A percentile compares a stretch with the other conserved stretches of the same genome.
These are phyloP conservation scores for Francoa sonchifolia DNA, from an alignment of 441 rosid genomes.

Conservation along the genomic window DNA sequence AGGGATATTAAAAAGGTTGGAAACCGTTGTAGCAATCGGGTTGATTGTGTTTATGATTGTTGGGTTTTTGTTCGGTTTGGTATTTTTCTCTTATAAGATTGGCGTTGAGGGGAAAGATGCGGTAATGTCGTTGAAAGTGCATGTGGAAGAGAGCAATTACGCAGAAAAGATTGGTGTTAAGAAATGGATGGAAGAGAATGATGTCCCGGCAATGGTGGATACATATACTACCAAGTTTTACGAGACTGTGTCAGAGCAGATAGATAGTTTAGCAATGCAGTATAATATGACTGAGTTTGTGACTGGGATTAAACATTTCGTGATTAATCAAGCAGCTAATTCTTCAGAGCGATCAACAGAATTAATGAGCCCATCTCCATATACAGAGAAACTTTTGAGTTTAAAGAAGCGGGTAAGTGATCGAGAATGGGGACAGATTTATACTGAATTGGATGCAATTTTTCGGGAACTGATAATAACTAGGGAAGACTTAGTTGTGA, in stretches of 20 bases:
- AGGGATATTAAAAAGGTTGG: slow-evolving; percentile 57
- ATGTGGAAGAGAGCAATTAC: slow-evolving; percentile 77
- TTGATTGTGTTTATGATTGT: slow-evolving; percentile 72
- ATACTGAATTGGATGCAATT: slow-evolving; percentile 60
- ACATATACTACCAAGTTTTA: slow-evolving; percentile 58
- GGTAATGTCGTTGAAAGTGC: slow-evolving; percentile 62
- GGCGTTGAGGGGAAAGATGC: slow-evolving; percentile 95
- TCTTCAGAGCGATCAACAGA: slow-evolving; percentile 39
- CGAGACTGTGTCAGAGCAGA: slow-evolving; percentile 65
- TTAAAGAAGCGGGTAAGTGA: slow-evolving; percentile 39
- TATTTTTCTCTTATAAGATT: slow-evolving; percentile 81
- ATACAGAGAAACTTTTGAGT: slow-evolving; percentile 59
- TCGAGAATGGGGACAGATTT: slow-evolving; percentile 71
- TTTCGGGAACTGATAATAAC: slow-evolving; percentile 66
- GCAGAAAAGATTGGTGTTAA: slow-evolving; percentile 76
- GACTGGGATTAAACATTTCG: slow-evolving; percentile 74
- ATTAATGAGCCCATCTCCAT: slow-evolving; percentile 51
- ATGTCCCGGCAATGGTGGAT: slow-evolving; percentile 83
- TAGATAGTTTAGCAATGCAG: slow-evolving; percentile 80
- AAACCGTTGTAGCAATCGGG: slow-evolving; percentile 73
- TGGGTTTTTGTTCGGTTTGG: slow-evolving; percentile 46
- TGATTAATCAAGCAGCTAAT: slow-evolving; percentile 32
- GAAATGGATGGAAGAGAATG: slow-evolving; percentile 93
- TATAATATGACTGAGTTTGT: slow-evolving; percentile 85
- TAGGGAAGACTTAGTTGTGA: slow-evolving; percentile 66